Evolutionary conservation across 768 basidiomycete species (phyloP).

Genomic region (Phlegmacium glaucopus): DNA sequence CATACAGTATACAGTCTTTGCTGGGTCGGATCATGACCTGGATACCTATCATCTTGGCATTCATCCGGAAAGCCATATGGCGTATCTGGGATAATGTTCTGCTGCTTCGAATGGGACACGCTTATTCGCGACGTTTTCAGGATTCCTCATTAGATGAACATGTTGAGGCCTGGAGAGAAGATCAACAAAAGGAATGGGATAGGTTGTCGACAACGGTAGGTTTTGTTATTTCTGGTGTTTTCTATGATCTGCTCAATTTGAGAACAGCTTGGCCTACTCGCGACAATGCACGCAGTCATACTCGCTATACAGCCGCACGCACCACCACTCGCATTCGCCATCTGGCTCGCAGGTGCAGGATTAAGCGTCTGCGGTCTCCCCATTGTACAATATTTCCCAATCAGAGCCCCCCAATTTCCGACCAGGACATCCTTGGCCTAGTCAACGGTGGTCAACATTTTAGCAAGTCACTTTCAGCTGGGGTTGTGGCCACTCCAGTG

Average conservation of each 20-base stretch:
- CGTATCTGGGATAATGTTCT: slow-evolving; percentile 2
- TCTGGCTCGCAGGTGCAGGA: slow-evolving; percentile 4
- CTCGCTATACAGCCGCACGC: slow-evolving; percentile 1
- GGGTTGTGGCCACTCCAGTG: slow-evolving; percentile 1
- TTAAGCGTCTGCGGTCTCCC: slow-evolving; percentile 6
- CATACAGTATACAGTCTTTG: too few relatives aligned
- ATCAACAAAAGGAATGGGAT: slow-evolving; percentile 8
- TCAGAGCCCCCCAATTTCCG: not conserved
- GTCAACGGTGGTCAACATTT: not conserved
- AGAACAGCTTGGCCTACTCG: slow-evolving; percentile 5
- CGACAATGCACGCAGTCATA: slow-evolving; percentile 7
- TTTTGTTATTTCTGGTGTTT: not conserved
- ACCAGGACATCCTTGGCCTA: slow-evolving; percentile 2
- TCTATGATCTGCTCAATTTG: not conserved
- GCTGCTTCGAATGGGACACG: slow-evolving; percentile 2
- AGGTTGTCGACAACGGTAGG: slow-evolving; percentile 1
- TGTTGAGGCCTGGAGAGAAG: not conserved
- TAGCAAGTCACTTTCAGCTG: slow-evolving; percentile 1
- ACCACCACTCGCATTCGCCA: slow-evolving; percentile 1
- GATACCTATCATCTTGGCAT: too few relatives aligned
- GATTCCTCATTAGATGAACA: not conserved
- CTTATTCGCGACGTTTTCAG: slow-evolving; percentile 2
- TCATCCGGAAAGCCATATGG: too few relatives aligned
- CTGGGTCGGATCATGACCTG: too few relatives aligned
- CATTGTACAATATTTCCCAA: slow-evolving; percentile 12